Base-by-base conservation (phyloP, 441 rosid species). In the Kokia cookei region DNA sequence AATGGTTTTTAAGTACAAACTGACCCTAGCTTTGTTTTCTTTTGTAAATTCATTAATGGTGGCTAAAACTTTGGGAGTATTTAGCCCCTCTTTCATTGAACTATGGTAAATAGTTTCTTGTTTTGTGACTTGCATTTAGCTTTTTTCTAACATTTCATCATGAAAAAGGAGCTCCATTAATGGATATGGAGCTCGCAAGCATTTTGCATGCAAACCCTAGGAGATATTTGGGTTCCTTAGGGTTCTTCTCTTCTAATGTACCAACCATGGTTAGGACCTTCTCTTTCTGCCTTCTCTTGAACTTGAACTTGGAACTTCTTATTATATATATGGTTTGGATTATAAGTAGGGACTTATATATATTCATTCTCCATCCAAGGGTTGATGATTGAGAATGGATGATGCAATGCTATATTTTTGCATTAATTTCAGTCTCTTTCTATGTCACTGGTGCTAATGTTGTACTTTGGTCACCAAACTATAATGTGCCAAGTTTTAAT, bases 251-350 rank as follows among this genome's bases (percentile, higher is more conserved):
- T 76, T 74, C 83, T 85, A 79, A 82, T 84, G 73, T 86, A 77
- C 75, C 93, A 78, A 87, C 98, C 97, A 93, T 92, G 98, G 98
- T 93, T 93, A 90, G 94, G 96, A 86, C 92, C 76, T 86, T 57
- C 79, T 82, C 78, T 50, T 69, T 77, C 43, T 53, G 57, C 80
- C 68, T 42, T 51, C 61, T 40, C 65, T 65, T 77, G 74, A 59
- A 79, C 68, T 64, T 72, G 65, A 65, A 69, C 72, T 45, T 73
- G 77, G 79, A 76, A 70, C 43, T 77, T 72, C 76, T 66, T 73
- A 65, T 45, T 62, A 22, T 45, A 12, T 45, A 8, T 63, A 58
- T 57, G 76, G 73, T 76, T 83, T 85, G 84, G 82, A 79, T 81
- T 85, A 79, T 77, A 78, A 71, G 69, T 80, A 82, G 86, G 72